Evolutionary conservation across 2,329 filamentous ascomycete species (phyloP).

Genomic region (Phialophora verrucosa): DNA sequence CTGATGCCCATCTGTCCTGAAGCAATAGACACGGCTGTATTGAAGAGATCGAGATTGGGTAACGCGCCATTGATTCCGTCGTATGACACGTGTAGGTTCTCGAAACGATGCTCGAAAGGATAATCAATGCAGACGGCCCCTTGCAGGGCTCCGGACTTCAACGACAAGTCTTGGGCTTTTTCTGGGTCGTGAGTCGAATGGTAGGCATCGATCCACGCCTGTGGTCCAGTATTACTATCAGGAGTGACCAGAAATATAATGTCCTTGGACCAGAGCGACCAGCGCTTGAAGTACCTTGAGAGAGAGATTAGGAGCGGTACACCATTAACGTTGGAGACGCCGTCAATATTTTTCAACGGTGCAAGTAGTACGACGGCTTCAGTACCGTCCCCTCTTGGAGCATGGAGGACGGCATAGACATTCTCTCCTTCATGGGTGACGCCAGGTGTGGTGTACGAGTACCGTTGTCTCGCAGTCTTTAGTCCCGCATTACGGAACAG

Average conservation of each 20-base stretch:
- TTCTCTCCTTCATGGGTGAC: slow-evolving; percentile 80
- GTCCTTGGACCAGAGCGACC: slow-evolving; percentile 99
- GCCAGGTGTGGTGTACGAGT: slow-evolving; percentile 80
- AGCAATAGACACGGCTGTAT: slow-evolving; percentile 87
- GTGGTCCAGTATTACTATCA: slow-evolving; percentile 86
- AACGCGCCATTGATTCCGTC: slow-evolving; percentile 95
- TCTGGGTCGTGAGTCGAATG: slow-evolving; percentile 81
- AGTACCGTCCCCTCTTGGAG: slow-evolving; percentile 91
- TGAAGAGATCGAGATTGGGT: slow-evolving; percentile 93
- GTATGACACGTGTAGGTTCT: slow-evolving; percentile 88
- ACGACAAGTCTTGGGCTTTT: slow-evolving; percentile 74
- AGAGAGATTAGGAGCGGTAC: slow-evolving; percentile 85
- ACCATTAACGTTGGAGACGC: slow-evolving; percentile 81
- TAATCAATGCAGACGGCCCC: slow-evolving; percentile 94
- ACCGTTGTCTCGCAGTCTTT: slow-evolving; percentile 87
- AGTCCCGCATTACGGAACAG: slow-evolving; percentile 80
- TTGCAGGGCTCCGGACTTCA: slow-evolving; percentile 93
- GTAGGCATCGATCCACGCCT: slow-evolving; percentile 98
- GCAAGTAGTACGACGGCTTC: slow-evolving; percentile 94
- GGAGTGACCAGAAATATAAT: slow-evolving; percentile 90
- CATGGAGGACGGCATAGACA: slow-evolving; percentile 89
- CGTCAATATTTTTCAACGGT: slow-evolving; percentile 82
- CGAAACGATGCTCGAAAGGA: slow-evolving; percentile 80
- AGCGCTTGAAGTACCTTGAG: slow-evolving; percentile 93
- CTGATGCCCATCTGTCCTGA: slow-evolving; percentile 90